Evolutionary conservation across 257 asterid genomes (phyloP).

Genomic region (Leptodermis oblonga): DNA sequence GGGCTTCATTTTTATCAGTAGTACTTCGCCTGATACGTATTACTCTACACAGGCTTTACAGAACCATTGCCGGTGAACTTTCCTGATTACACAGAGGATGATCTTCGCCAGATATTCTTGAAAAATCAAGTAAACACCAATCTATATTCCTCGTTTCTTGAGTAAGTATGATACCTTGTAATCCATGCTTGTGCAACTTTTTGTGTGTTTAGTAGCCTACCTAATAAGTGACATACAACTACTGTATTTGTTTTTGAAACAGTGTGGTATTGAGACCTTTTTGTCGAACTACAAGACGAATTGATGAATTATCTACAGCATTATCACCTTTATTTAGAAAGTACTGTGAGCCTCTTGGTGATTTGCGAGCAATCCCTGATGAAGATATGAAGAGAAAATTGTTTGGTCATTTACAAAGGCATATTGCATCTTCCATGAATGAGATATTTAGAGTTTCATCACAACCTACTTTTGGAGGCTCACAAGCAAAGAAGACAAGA

Average conservation of each 20-base stretch:
- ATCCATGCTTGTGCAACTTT: conserved; percentile 1
- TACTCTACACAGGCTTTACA: conserved; percentile 57
- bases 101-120: conserved; percentile 66
- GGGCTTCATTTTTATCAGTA: conserved; percentile 76
- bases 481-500: conserved; percentile 34
- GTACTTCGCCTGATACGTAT: conserved; percentile 67
- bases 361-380: conserved; percentile 43
- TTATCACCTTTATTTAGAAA: conserved; percentile 66
- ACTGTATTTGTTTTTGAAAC: conserved; percentile 29
- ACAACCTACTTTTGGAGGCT: conserved; percentile 36
- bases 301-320: conserved; percentile 69
- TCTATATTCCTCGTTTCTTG: conserved; percentile 78
- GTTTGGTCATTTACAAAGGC: conserved; percentile 60
- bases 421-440: conserved; percentile 50
- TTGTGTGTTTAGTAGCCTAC: not conserved
- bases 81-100: conserved; percentile 82
- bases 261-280: conserved; percentile 78
- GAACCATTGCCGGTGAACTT: conserved; percentile 77
- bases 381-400: conserved; percentile 61
- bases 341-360: conserved; percentile 82
- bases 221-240: not conserved
- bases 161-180: conserved; percentile 42
- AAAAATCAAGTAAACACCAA: conserved; percentile 54
- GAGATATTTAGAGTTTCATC: conserved; percentile 52
- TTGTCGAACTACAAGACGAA: conserved; percentile 73